Evolutionary conservation across 2,329 filamentous ascomycete species (phyloP).

Genomic region (Grosmannia penicillata): DNA sequence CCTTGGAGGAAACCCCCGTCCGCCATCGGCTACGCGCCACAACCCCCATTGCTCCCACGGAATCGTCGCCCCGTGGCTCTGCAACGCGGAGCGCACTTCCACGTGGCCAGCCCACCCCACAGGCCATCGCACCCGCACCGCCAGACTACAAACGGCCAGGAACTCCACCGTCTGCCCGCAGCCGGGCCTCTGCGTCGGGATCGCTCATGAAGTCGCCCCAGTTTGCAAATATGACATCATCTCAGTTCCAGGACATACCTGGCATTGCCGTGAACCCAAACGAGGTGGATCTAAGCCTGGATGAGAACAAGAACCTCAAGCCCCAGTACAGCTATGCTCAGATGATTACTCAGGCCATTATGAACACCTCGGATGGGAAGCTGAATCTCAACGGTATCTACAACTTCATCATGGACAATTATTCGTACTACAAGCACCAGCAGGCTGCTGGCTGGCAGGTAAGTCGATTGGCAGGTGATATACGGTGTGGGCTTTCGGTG

Average conservation of each 20-base stretch:
- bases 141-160: slow-evolving; percentile 44
- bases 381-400: slow-evolving; percentile 89
- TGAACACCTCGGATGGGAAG: slow-evolving; percentile 74
- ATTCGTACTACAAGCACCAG: slow-evolving; percentile 84
- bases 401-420: slow-evolving; percentile 77
- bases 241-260: slow-evolving; percentile 21
- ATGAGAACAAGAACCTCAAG: slow-evolving; percentile 81
- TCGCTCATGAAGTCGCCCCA: slow-evolving; percentile 24
- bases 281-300: slow-evolving; percentile 63
- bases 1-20: slow-evolving; percentile 3
- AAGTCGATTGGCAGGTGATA: slow-evolving; percentile 17
- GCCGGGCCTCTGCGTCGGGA: slow-evolving; percentile 14
- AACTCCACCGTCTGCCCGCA: slow-evolving; percentile 38
- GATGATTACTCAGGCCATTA: slow-evolving; percentile 91
- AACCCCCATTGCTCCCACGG: slow-evolving; percentile 10
- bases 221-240: slow-evolving; percentile 25
- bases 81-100: slow-evolving; percentile 14
- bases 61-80: slow-evolving; percentile 12
- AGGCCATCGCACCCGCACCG: slow-evolving; percentile 43
- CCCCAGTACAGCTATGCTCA: slow-evolving; percentile 94
- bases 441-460: slow-evolving; percentile 76
- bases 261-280: slow-evolving; percentile 32
- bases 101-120: slow-evolving; percentile 21
- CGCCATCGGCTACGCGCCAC: slow-evolving; percentile 8
- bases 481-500: too few species aligned